Percentiles rank a stretch among this genome's conserved stretches.
Evolutionary conservation across 331 rosid species (phyloP).

Genomic region (Prunus yedoensis): DNA sequence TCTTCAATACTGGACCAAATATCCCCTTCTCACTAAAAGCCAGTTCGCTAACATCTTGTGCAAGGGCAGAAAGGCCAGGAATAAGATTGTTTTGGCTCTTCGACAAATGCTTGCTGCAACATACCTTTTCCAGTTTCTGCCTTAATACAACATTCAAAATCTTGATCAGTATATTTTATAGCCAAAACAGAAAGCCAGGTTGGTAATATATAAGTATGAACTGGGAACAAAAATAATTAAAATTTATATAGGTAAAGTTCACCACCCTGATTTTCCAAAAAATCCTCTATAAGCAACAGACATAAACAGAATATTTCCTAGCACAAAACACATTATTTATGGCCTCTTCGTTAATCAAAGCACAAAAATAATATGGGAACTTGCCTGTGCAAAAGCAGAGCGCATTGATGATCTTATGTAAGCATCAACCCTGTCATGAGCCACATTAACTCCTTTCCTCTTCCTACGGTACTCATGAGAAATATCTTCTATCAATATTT

Average conservation of each 20-base stretch:
- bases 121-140: constrained; percentile 80
- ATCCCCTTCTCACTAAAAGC: constrained; percentile 73
- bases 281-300: neutral
- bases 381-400: constrained; percentile 86
- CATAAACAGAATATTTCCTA: neutral
- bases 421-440: constrained; percentile 67
- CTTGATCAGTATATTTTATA: constrained; percentile 18
- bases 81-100: constrained; percentile 62
- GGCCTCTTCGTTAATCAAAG: neutral
- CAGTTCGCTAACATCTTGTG: constrained; percentile 71
- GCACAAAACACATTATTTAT: neutral
- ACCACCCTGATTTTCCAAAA: neutral
- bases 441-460: constrained; percentile 69
- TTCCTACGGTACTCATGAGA: constrained; percentile 64
- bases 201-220: neutral
- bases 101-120: constrained; percentile 58
- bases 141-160: constrained; percentile 27
- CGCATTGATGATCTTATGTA: constrained; percentile 85
- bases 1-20: constrained; percentile 83
- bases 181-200: neutral
- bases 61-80: constrained; percentile 68
- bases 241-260: neutral
- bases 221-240: neutral
- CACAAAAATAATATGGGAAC: constrained; percentile 21
- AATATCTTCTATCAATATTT: constrained; percentile 64